phyloP scores from a whole-genome alignment of 106 monocot genomes.

The Allium fistulosum region DNA sequence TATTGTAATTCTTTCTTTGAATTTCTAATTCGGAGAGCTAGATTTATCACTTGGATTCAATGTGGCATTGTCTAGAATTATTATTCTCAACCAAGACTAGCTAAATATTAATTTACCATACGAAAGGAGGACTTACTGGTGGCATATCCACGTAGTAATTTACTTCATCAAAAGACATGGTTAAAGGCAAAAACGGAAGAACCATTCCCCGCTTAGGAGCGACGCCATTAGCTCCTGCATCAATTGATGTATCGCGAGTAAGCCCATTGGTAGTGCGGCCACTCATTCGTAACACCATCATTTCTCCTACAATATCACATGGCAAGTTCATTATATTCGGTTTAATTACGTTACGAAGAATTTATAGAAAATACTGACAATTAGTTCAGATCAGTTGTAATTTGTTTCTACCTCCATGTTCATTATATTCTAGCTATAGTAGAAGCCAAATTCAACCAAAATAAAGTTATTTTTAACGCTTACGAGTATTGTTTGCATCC shows the following conservation, averaged over 20 bases:
- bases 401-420: not conserved
- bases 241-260: conserved; percentile 21
- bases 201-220: conserved; percentile 72
- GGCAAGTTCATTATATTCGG: not conserved
- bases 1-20: not conserved
- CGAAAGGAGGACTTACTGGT: conserved; percentile 32
- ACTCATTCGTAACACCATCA: conserved; percentile 23
- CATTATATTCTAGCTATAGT: not conserved
- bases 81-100: no score
- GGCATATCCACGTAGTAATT: conserved; percentile 95
- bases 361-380: conserved; percentile 3
- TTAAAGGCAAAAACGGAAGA: conserved; percentile 81
- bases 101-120: no score
- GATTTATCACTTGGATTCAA: not conserved
- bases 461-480: not conserved
- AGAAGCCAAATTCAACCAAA: not conserved
- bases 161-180: conserved; percentile 90
- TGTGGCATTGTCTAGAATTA: not conserved
- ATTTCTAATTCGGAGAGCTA: no score
- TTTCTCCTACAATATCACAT: conserved; percentile 30
- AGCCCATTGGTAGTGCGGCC: conserved; percentile 13
- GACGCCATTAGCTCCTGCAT: conserved; percentile 17
- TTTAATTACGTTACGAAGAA: not conserved
- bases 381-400: no score
- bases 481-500: conserved; percentile 29